Percentiles rank a stretch among this genome's conserved stretches.
phyloP scores from a whole-genome alignment of 768 basidiomycete genomes.

The Kwoniella dejecticola region DNA sequence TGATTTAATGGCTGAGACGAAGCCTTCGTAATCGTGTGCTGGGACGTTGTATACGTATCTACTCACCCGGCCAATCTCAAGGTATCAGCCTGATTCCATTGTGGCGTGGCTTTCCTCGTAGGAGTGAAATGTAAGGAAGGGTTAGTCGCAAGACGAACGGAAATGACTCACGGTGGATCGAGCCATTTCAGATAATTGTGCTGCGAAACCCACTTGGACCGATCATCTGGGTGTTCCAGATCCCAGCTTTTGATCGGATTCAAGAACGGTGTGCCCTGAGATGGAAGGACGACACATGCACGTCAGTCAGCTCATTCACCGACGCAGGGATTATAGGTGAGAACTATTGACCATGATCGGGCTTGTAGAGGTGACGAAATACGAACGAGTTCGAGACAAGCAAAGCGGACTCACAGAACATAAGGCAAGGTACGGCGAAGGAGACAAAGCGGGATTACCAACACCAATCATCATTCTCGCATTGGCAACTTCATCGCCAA shows the following conservation, averaged over 20 bases:
- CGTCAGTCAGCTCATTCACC: no score
- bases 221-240: background rate
- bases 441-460: conserved; percentile 10
- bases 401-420: background rate
- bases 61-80: no score
- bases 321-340: no score
- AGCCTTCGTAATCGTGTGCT: background rate
- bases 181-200: conserved; percentile 7
- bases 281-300: background rate
- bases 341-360: no score
- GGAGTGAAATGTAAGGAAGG: no score
- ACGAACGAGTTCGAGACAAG: no score
- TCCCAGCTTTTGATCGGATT: conserved; percentile 5
- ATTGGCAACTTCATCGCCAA: background rate
- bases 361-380: no score
- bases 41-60: conserved; percentile 9
- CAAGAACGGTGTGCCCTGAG: conserved; percentile 5
- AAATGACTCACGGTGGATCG: conserved; percentile 3
- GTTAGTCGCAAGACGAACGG: background rate
- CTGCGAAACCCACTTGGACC: conserved; percentile 5
- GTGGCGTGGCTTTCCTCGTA: no score
- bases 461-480: conserved; percentile 7
- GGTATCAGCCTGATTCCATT: no score
- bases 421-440: conserved; percentile 4
- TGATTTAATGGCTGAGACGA: background rate